phyloP scores from a whole-genome alignment of 179 eudicot species.

The Camellia oleifera region DNA sequence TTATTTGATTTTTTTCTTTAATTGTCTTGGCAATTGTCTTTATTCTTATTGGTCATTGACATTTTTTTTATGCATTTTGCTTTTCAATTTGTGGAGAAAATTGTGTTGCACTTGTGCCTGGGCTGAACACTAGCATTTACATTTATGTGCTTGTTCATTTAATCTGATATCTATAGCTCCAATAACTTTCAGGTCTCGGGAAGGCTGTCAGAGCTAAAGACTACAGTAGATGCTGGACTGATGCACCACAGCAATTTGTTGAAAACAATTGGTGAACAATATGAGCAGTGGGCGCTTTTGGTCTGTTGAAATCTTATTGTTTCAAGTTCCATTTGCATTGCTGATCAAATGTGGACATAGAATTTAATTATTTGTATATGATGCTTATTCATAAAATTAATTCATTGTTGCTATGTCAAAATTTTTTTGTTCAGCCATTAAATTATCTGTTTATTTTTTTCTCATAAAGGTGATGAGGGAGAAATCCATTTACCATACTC shows the following conservation, averaged over 20 bases:
- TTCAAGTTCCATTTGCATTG: not conserved
- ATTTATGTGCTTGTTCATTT: not conserved
- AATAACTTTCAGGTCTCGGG: constrained; percentile 58
- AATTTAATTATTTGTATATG: not conserved
- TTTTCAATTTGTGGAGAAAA: not conserved
- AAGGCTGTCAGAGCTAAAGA: constrained; percentile 74
- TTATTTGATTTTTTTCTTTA: not conserved
- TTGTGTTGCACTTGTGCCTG: not conserved
- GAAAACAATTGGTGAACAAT: constrained; percentile 61
- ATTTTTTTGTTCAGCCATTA: not conserved
- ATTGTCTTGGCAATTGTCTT: not conserved
- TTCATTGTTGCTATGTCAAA: not conserved
- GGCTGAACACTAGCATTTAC: not conserved
- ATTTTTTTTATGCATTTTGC: not conserved
- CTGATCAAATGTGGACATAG: not conserved
- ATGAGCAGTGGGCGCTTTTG: constrained; percentile 72
- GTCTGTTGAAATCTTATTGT: constrained; percentile 33
- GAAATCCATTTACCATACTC: constrained; percentile 70
- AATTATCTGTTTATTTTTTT: not conserved
- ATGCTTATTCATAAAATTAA: constrained; percentile 7
- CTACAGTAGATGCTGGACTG: constrained; percentile 76
- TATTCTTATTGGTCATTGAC: not conserved
- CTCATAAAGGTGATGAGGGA: constrained; percentile 51
- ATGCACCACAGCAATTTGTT: constrained; percentile 65
- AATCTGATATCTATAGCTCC: not conserved